Conservation (phyloP, 2,329 filamentous ascomycete species). For the Fusarium vanettenii region DNA sequence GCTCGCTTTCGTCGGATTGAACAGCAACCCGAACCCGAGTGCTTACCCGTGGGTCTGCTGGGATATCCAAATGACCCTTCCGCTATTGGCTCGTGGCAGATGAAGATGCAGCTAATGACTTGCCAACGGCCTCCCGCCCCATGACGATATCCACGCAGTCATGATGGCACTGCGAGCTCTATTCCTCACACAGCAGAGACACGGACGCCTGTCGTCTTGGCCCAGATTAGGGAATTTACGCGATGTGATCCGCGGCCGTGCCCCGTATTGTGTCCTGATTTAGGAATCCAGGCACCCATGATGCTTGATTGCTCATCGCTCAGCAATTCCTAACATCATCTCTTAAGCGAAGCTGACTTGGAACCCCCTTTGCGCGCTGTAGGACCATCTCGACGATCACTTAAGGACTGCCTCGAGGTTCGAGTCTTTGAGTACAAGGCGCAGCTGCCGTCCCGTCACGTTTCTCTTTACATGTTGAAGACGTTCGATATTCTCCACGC, state of each 20-base stretch:
- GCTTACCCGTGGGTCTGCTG: conserved; percentile 13
- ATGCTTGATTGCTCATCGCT: background rate
- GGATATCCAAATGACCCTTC: conserved; percentile 12
- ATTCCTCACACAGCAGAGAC: background rate
- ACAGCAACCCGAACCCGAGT: conserved; percentile 29
- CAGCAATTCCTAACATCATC: background rate
- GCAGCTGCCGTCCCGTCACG: background rate
- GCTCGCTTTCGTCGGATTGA: conserved; percentile 18
- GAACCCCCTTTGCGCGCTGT: background rate
- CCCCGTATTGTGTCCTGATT: background rate
- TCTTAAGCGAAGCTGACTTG: background rate
- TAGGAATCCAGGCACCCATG: background rate
- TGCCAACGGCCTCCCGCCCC: background rate
- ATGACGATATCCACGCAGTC: background rate
- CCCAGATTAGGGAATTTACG: background rate
- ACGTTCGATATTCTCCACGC: background rate
- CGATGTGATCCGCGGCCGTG: background rate
- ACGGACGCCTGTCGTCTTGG: background rate
- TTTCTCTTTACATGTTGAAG: background rate
- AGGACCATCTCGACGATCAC: background rate
- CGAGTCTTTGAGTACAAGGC: background rate
- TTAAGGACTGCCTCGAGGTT: background rate
- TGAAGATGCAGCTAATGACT: background rate
- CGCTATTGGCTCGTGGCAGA: conserved; percentile 22
- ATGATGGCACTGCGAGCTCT: background rate